A percentile compares a stretch with the other conserved stretches of the same genome.
These are phyloP conservation scores for Populus euphratica DNA, from an alignment of 345 rosid species.

Conservation along the genomic window DNA sequence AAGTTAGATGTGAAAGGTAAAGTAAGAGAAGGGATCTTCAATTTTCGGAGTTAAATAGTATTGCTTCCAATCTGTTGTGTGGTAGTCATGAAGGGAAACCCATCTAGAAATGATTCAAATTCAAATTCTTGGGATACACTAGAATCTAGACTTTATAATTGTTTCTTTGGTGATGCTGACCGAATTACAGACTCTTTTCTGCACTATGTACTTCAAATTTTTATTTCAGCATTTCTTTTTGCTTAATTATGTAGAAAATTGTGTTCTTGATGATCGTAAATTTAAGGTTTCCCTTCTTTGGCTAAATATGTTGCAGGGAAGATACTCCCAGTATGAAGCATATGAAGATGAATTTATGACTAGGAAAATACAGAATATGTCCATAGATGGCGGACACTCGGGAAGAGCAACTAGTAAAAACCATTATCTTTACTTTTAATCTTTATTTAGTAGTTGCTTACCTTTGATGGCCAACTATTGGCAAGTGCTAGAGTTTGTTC, in stretches of 20 bases:
- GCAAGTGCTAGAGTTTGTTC: not conserved
- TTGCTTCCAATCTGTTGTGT: not conserved
- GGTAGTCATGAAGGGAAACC: not conserved
- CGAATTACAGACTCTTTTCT: not conserved
- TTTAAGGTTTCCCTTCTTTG: not conserved
- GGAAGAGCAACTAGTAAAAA: not conserved
- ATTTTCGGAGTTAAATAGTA: not conserved
- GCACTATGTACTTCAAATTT: not conserved
- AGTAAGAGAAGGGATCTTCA: not conserved
- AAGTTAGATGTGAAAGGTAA: not conserved
- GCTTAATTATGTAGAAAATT: not conserved
- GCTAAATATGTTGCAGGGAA: not conserved
- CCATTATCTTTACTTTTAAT: not conserved
- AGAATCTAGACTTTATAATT: not conserved
- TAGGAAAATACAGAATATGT: not conserved
- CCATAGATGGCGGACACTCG: not conserved
- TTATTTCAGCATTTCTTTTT: not conserved
- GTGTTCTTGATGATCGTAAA: not conserved
- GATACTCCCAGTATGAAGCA: not conserved
- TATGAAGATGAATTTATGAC: not conserved
- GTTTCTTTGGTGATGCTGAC: not conserved
- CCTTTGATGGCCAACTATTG: not conserved
- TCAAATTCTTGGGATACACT: not conserved
- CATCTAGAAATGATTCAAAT: not conserved
- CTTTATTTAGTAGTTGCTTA: not conserved